Conservation (phyloP, 441 rosid genomes). For the Adansonia rubrostipa region DNA sequence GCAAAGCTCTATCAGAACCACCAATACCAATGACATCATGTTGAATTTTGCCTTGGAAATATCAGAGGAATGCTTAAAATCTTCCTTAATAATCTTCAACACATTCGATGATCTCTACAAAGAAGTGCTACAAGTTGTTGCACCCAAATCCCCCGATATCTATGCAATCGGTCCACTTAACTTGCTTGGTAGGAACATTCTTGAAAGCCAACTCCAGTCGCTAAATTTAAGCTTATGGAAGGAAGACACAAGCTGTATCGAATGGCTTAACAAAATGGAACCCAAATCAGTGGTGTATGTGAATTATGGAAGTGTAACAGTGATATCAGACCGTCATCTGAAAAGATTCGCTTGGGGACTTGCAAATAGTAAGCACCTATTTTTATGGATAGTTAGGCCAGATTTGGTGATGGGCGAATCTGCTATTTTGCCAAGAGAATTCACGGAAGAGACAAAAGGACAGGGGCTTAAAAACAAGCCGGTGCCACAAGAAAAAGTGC, state of each 20-base stretch:
- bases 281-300: slow-evolving; percentile 20
- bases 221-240: slow-evolving; percentile 40
- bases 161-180: slow-evolving; percentile 41
- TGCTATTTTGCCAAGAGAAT: slow-evolving; percentile 26
- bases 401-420: slow-evolving; percentile 37
- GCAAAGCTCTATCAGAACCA: slow-evolving; percentile 40
- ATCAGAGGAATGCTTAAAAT: slow-evolving; percentile 34
- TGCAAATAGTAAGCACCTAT: slow-evolving; percentile 35
- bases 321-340: slow-evolving; percentile 34
- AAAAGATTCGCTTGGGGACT: slow-evolving; percentile 55
- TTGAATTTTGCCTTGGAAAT: slow-evolving; percentile 38
- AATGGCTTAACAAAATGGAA: slow-evolving; percentile 38
- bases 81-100: slow-evolving; percentile 43
- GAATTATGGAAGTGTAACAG: slow-evolving; percentile 40
- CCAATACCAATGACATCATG: slow-evolving; percentile 37
- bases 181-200: slow-evolving; percentile 12
- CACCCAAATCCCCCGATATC: slow-evolving; percentile 25
- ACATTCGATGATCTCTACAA: slow-evolving; percentile 42
- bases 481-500: slow-evolving; percentile 40
- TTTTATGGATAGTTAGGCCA: slow-evolving; percentile 45
- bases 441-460: slow-evolving; percentile 17
- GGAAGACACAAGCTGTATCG: slow-evolving; percentile 27
- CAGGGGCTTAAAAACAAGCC: slow-evolving; percentile 32
- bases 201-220: neutral
- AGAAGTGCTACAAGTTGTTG: slow-evolving; percentile 29